A percentile compares a stretch with the other conserved stretches of the same genome.
phyloP scores from a whole-genome alignment of 2,329 filamentous ascomycete species.

The Rhytidhysteron rufulum region DNA sequence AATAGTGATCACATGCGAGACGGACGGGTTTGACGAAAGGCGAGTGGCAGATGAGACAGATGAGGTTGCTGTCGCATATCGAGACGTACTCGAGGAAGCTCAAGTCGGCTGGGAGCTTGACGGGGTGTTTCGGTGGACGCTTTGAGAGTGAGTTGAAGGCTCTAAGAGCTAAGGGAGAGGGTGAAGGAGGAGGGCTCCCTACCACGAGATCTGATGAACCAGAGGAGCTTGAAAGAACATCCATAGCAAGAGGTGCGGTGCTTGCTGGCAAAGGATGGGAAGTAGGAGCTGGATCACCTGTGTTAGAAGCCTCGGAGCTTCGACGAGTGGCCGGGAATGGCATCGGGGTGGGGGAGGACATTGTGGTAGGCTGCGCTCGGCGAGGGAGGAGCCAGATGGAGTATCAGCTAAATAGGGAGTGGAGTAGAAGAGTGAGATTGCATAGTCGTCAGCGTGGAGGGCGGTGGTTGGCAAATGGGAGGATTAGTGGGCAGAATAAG shows the following conservation, averaged over 20 bases:
- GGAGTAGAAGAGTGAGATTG: not conserved
- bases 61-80: constrained; percentile 56
- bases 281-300: constrained; percentile 14
- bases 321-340: constrained; percentile 33
- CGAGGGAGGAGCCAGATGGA: not conserved
- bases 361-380: constrained; percentile 10
- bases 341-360: constrained; percentile 34
- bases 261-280: constrained; percentile 12
- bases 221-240: constrained; percentile 11
- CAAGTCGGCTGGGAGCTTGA: constrained; percentile 48
- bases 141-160: constrained; percentile 35
- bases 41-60: constrained; percentile 62
- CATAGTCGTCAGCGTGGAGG: not conserved
- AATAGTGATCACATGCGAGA: constrained; percentile 60
- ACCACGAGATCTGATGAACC: constrained; percentile 26
- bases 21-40: constrained; percentile 58
- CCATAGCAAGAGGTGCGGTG: constrained; percentile 6
- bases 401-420: not conserved
- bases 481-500: constrained; percentile 3
- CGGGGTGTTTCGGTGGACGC: constrained; percentile 29
- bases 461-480: not conserved
- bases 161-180: constrained; percentile 35
- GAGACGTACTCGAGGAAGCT: constrained; percentile 56
- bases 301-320: constrained; percentile 32
- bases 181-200: constrained; percentile 35